These are phyloP conservation scores for Fusarium buharicum DNA, from an alignment of 2,329 filamentous ascomycete genomes.

Conservation along the genomic window DNA sequence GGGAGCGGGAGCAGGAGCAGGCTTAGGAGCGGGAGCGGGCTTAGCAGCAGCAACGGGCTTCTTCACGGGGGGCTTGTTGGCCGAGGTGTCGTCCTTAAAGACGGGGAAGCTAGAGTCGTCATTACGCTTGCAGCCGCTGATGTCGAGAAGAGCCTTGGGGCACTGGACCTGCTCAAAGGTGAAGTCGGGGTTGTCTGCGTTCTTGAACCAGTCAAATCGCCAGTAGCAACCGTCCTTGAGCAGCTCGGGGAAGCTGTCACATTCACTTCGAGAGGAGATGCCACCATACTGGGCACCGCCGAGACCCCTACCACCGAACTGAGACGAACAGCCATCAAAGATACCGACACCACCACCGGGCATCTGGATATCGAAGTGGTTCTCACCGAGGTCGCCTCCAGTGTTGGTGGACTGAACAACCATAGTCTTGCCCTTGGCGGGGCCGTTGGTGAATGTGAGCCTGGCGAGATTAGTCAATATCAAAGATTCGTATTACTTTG, in stretches of 20 bases:
- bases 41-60: conserved; percentile 5
- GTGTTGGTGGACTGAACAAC: conserved; percentile 73
- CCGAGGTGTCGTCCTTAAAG: conserved; percentile 30
- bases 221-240: conserved; percentile 69
- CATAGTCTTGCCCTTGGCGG: conserved; percentile 69
- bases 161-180: conserved; percentile 66
- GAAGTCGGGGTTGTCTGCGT: conserved; percentile 67
- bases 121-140: conserved; percentile 51
- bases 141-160: conserved; percentile 59
- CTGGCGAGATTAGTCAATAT: conserved; percentile 27
- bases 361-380: conserved; percentile 69
- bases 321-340: conserved; percentile 62
- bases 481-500: background rate
- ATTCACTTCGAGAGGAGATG: conserved; percentile 61
- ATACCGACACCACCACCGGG: conserved; percentile 66
- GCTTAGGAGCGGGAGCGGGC: conserved; percentile 2
- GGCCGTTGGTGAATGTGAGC: conserved; percentile 62
- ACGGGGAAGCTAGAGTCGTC: conserved; percentile 47
- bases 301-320: conserved; percentile 54
- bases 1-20: background rate
- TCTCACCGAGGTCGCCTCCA: conserved; percentile 64
- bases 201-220: conserved; percentile 72
- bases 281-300: conserved; percentile 70
- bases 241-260: conserved; percentile 62
- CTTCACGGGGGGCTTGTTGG: background rate